Conservation (phyloP, 495 filamentous ascomycete genomes). For the Penicillium cataractarum region DNA sequence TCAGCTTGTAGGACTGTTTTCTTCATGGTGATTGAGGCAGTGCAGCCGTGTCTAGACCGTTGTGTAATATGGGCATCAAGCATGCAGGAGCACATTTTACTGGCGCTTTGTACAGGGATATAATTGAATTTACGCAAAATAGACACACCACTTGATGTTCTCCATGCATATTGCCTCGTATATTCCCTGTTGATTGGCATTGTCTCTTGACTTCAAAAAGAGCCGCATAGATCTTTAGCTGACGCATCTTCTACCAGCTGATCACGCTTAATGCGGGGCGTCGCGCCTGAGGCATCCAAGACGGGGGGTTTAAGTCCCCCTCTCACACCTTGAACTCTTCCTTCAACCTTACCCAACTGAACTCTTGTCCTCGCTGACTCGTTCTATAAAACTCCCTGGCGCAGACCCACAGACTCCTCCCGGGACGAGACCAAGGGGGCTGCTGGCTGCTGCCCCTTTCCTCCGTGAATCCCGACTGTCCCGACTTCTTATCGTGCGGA, state of each 20-base stretch:
- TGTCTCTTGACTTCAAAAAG: neutral
- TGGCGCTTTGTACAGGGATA: slow-evolving; percentile 31
- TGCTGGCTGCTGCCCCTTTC: slow-evolving; percentile 5
- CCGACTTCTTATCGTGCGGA: slow-evolving; percentile 26
- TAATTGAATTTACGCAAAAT: slow-evolving; percentile 15
- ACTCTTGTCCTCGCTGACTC: neutral
- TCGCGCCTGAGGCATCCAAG: slow-evolving; percentile 9
- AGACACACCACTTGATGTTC: slow-evolving; percentile 8
- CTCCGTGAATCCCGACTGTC: slow-evolving; percentile 13
- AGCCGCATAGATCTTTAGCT: slow-evolving; percentile 3
- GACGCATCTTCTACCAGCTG: slow-evolving; percentile 14
- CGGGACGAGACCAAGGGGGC: neutral
- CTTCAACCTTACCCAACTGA: neutral
- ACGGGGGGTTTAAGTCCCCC: slow-evolving; percentile 5
- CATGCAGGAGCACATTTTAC: slow-evolving; percentile 29
- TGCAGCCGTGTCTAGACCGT: slow-evolving; percentile 16
- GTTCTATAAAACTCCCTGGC: neutral
- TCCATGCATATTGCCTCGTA: neutral
- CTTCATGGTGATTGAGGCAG: slow-evolving; percentile 11
- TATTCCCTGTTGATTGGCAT: neutral
- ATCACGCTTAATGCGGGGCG: slow-evolving; percentile 19
- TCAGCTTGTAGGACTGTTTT: slow-evolving; percentile 8
- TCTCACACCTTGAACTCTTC: neutral
- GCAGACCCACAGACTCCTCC: neutral
- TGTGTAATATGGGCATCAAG: slow-evolving; percentile 22